phyloP scores from a whole-genome alignment of 306 rosid species.

The Dryas drummondii region DNA sequence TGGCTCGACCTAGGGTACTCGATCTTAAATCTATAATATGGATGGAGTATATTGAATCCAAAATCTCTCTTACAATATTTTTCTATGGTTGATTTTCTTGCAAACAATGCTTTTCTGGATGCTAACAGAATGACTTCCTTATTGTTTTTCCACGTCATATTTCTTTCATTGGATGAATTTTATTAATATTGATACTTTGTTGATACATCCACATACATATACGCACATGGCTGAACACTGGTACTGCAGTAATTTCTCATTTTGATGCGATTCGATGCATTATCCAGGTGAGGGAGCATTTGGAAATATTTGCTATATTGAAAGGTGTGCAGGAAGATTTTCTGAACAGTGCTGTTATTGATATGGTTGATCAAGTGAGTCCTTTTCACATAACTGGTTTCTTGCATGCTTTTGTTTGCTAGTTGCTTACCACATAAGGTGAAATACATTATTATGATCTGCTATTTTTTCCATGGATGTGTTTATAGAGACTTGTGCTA shows the following conservation, averaged over 20 bases:
- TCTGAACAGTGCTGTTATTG: conserved; percentile 52
- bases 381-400: conserved; percentile 6
- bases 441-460: background rate
- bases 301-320: conserved; percentile 79
- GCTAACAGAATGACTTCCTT: background rate
- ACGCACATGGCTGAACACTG: background rate
- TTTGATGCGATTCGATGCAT: conserved; percentile 12
- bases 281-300: conserved; percentile 86
- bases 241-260: background rate
- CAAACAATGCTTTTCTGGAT: too few relatives aligned
- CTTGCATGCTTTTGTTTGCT: conserved; percentile 9
- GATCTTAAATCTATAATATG: too few relatives aligned
- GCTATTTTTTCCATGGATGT: background rate
- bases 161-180: background rate
- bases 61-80: too few relatives aligned
- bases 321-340: conserved; percentile 84
- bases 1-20: too few relatives aligned
- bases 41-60: too few relatives aligned
- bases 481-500: background rate
- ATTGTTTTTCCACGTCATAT: background rate
- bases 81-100: too few relatives aligned
- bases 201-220: background rate
- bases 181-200: background rate
- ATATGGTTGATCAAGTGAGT: conserved; percentile 93
- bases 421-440: background rate